Evolutionary conservation across 2,329 filamentous ascomycete species (phyloP), one percentile per base, ranked within the genome.

Genomic region (Epichloe festucae): DNA sequence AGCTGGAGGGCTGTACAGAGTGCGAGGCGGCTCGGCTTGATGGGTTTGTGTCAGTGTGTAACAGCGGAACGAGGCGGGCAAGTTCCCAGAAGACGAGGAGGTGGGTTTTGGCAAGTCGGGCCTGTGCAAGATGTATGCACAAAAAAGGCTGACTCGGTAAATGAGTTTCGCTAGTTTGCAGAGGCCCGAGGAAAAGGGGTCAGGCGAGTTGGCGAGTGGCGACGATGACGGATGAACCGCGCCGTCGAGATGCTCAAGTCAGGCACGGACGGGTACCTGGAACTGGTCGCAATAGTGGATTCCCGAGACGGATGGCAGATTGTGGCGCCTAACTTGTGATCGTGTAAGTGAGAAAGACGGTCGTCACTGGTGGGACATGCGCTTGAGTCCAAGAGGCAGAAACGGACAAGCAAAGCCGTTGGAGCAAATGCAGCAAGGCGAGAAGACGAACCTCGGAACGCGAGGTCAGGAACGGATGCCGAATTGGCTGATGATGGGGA

Each of bases 211-310:
- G 44, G 42, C 40, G 14, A 6, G 39, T 17, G 44, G 23, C 12
- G 15, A 36, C n/a, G 41, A 27, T 39, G 41, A 45, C 39, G 47
- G 21, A 35, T 36, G 52, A 54, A 45, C 50, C 51, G 51, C 35
- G 50, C 12, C 17, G 40, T 51, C 44, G 40, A 53, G 42, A 53
- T 41, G 53, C 27, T 42, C 42, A 43, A 46, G 44, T 43, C 41
- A 50, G 50, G 47, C 40, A 53, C 50, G 49, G 49, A 58, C 57
- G 56, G 55, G 56, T 55, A 58, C 57, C 59, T 60, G 56, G 53
- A 53, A 49, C 53, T 55, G 54, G 54, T 50, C 46, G 49, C 52
- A 51, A 44, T 41, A 51, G 52, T 53, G 47, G 51, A 35, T 53
- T 50, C 36, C 43, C 42, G 46, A 49, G 48, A 54, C 46, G 40